Evolutionary conservation across 192 early-diverging fungal genomes (phyloP).

Genomic region (Linnemannia schmuckeri): DNA sequence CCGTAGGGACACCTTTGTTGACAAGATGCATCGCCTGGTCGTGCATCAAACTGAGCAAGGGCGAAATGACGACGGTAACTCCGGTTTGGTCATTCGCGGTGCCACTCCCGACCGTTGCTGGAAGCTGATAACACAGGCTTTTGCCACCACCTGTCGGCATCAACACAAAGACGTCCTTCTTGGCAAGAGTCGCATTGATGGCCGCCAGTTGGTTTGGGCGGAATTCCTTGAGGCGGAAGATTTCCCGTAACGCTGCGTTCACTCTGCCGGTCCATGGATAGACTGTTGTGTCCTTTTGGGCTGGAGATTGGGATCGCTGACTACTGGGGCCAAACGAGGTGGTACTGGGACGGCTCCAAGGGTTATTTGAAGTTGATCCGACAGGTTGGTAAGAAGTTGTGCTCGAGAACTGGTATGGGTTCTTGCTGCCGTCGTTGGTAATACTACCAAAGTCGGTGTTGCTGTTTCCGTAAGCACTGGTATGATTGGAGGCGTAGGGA

Average conservation of each 20-base stretch:
- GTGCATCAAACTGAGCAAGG: slow-evolving; percentile 93
- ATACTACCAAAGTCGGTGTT: background rate
- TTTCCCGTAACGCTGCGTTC: slow-evolving; percentile 70
- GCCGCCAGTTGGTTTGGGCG: slow-evolving; percentile 89
- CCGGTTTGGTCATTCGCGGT: slow-evolving; percentile 71
- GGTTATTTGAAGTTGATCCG: background rate
- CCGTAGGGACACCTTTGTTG: slow-evolving; percentile 70
- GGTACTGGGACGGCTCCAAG: background rate
- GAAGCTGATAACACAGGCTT: slow-evolving; percentile 94
- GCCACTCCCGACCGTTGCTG: slow-evolving; percentile 70
- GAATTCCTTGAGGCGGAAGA: slow-evolving; percentile 84
- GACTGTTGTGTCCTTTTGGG: slow-evolving; percentile 8
- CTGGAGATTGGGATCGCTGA: slow-evolving; percentile 6
- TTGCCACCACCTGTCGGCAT: slow-evolving; percentile 99
- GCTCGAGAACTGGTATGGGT: background rate
- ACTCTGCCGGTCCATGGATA: slow-evolving; percentile 84
- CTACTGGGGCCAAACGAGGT: background rate
- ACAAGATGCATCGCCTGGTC: slow-evolving; percentile 90
- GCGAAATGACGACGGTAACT: slow-evolving; percentile 92
- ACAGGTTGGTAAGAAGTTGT: background rate
- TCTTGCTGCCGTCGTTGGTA: background rate
- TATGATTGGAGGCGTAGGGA: background rate
- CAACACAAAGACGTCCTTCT: slow-evolving; percentile 92
- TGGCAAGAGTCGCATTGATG: slow-evolving; percentile 87
- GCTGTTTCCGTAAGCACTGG: background rate